Percentiles rank a stretch among this genome's conserved stretches.
Conservation (phyloP, 108 stramenopile genomes). For the Cyclostephanos invisitatus region DNA sequence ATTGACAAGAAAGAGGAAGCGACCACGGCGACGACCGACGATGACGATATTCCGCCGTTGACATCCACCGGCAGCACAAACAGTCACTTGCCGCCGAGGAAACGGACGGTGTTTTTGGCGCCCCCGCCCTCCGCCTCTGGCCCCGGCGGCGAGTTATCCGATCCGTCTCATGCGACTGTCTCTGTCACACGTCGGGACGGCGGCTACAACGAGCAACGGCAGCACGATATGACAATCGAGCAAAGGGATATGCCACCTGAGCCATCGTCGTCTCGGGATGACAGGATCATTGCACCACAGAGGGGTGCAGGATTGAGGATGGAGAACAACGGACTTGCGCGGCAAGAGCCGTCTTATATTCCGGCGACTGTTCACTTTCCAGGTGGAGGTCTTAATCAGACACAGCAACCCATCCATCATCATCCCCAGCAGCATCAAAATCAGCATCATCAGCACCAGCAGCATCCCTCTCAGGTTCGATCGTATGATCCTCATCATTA, state of each 20-base stretch:
- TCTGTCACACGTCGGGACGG: neutral
- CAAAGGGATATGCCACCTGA: neutral
- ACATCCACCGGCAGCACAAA: neutral
- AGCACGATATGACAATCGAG: neutral
- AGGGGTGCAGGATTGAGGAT: too few species aligned
- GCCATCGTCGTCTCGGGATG: neutral
- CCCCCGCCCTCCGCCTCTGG: neutral
- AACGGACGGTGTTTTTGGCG: neutral
- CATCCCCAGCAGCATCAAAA: neutral
- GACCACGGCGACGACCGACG: neutral
- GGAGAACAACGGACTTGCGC: too few species aligned
- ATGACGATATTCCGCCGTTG: constrained; percentile 1
- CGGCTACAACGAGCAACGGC: neutral
- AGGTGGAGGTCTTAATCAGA: neutral
- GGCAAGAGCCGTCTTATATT: neutral
- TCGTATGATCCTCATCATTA: neutral
- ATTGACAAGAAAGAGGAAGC: neutral
- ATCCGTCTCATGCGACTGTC: neutral
- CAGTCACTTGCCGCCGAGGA: constrained; percentile 2
- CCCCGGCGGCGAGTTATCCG: neutral
- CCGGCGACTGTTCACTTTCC: constrained; percentile 10
- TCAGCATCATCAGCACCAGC: neutral
- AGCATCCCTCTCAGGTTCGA: neutral
- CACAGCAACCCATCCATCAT: neutral
- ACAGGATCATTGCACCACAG: too few species aligned